Evolutionary conservation across 2,329 filamentous ascomycete genomes (phyloP).

Genomic region (Dactylonectria macrodidyma): DNA sequence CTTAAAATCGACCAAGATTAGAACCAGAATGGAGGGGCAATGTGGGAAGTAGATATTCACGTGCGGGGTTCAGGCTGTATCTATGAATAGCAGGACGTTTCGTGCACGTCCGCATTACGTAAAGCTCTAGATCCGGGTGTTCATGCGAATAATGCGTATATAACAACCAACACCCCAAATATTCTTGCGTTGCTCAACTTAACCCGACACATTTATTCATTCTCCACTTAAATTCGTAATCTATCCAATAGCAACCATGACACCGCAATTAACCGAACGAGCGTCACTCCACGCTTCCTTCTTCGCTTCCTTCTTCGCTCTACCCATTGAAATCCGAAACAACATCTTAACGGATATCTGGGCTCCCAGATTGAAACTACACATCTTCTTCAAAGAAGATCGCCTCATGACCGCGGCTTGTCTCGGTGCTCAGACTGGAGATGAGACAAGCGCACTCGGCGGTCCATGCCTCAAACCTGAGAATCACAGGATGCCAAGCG

Average conservation of each 20-base stretch:
- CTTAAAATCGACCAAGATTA: too few relatives aligned
- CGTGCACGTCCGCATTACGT: background rate
- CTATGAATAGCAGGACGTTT: background rate
- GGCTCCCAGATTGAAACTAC: constrained; percentile 19
- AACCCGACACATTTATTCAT: background rate
- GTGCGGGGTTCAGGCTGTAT: too few relatives aligned
- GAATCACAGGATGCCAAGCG: constrained; percentile 15
- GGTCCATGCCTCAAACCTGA: background rate
- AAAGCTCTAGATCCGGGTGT: too few relatives aligned
- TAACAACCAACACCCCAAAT: background rate
- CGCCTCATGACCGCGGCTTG: constrained; percentile 13
- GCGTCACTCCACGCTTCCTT: background rate
- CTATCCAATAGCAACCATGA: background rate
- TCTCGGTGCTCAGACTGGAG: constrained; percentile 20
- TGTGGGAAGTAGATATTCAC: too few relatives aligned
- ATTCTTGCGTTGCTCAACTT: background rate
- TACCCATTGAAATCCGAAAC: constrained; percentile 11
- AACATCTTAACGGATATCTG: constrained; percentile 19
- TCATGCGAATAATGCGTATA: background rate
- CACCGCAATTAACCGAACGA: background rate
- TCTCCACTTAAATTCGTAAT: background rate
- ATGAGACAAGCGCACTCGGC: constrained; percentile 3
- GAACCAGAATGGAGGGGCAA: too few relatives aligned
- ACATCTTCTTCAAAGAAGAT: constrained; percentile 17
- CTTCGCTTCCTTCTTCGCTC: background rate